Conservation (phyloP, 176 grass and related monocot species). For the Panicum miliaceum region DNA sequence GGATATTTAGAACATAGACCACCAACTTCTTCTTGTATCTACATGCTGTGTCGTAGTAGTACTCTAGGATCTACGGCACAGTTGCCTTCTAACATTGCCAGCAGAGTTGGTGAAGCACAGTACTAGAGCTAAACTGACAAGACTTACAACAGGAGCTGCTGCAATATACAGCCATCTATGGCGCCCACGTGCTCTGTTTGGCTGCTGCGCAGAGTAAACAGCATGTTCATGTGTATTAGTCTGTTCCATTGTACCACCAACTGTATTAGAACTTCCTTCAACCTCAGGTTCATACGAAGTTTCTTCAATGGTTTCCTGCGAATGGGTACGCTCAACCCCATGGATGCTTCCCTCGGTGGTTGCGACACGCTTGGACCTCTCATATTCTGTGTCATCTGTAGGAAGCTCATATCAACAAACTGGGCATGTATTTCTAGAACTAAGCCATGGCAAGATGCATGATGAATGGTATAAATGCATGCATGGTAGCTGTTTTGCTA, state of each 20-base stretch:
- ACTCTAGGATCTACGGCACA: constrained; percentile 42
- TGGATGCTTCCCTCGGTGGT: constrained; percentile 38
- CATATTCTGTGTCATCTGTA: constrained; percentile 72
- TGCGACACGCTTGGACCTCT: constrained; percentile 56
- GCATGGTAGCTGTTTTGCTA: constrained; percentile 79
- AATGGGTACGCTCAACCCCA: neutral
- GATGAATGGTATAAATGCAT: constrained; percentile 77
- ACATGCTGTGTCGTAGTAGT: constrained; percentile 20
- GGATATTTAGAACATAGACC: constrained; percentile 75
- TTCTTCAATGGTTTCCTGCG: constrained; percentile 42
- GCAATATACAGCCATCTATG: constrained; percentile 67
- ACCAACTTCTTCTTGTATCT: constrained; percentile 75
- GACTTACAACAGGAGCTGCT: constrained; percentile 70
- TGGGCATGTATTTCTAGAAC: constrained; percentile 81
- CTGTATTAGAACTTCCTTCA: constrained; percentile 34
- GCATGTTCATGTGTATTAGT: constrained; percentile 22
- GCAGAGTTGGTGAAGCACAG: constrained; percentile 74
- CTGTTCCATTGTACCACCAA: constrained; percentile 27
- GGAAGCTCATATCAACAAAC: constrained; percentile 89
- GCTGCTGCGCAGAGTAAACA: constrained; percentile 30
- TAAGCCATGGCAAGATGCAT: constrained; percentile 88
- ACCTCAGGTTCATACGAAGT: constrained; percentile 53
- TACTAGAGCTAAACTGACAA: constrained; percentile 77
- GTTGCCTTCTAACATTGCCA: constrained; percentile 46
- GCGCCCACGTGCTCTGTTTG: constrained; percentile 38